Evolutionary conservation across 2,329 filamentous ascomycete genomes (phyloP), one percentile per base, ranked within the genome.

Genomic region (Cladosporium sp.): DNA sequence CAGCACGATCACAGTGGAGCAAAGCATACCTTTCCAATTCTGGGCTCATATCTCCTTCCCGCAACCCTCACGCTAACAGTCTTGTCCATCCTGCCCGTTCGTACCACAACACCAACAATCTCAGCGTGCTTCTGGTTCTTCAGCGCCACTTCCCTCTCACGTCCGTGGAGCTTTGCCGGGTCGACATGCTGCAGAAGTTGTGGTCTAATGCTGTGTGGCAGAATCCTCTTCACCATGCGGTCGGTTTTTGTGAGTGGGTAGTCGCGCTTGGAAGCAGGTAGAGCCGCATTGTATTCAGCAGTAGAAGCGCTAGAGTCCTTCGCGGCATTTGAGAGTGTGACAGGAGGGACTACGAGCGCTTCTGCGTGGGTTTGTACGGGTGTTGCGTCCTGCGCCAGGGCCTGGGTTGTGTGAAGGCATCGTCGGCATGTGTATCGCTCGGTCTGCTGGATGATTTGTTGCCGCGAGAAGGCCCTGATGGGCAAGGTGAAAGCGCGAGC

Each of bases 41-140:
- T 79, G 59, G 80, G 81, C 70, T 92, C 89, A 86, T 87, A 93
- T 70, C 83, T 81, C 69, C 86, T 83, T 13, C 80, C 82, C 52
- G 87, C 86, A 13, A 92, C 80, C 63, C 85, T 83, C 61, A 92
- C 89, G 74, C 89, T 91, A 58, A 91, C 88, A 2, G 89, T 91
- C 74, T 87, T 89, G 59, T 84, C 75, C 87, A 91, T 91, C 59
- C 86, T 80, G 19, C 89, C 90, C 6, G 89, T 85, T 40, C 88
- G 90, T 50, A 92, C 83, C 22, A 93, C 90, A 39, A 93, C 83
- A 61, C 88, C 88, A 2, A 68, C 62, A 69, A 65, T 67, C 57
- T 64, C 61, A 58, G 63, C 66, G 49, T 68, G 65, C 45, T 58
- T 57, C 24, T 54, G 44, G 7, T 60, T 59, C 42, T 64, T 60